phyloP scores from a whole-genome alignment of 805 yeast genomes.

The Saccharomycopsis sp. region DNA sequence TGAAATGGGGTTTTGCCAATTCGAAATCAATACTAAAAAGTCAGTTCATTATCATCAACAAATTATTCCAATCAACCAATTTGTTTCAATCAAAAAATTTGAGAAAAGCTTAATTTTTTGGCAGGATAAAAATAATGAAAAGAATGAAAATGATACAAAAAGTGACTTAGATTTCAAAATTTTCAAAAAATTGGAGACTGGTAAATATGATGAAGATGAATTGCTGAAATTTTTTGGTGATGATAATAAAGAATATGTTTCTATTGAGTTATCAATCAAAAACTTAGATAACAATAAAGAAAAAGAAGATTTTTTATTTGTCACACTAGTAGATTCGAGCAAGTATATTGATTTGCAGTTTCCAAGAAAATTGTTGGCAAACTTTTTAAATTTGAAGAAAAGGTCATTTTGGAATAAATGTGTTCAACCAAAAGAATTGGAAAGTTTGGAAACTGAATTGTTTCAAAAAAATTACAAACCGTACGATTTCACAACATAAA shows the following conservation, averaged over 20 bases:
- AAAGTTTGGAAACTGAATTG: constrained; percentile 47
- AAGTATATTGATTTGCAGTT: constrained; percentile 64
- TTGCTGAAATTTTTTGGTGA: too few relatives aligned
- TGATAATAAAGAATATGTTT: constrained; percentile 29
- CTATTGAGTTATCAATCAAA: constrained; percentile 17
- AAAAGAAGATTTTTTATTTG: constrained; percentile 23
- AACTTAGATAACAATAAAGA: constrained; percentile 22
- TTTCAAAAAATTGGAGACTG: constrained; percentile 26
- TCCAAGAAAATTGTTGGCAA: constrained; percentile 71
- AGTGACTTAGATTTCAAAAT: constrained; percentile 34
- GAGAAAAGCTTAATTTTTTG: constrained; percentile 36
- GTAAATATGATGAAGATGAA: constrained; percentile 19
- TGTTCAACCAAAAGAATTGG: constrained; percentile 50
- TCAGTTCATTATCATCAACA: constrained; percentile 74
- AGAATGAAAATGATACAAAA: constrained; percentile 1
- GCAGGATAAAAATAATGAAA: constrained; percentile 3
- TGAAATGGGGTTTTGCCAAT: constrained; percentile 45
- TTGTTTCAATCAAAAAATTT: constrained; percentile 33
- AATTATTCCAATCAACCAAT: constrained; percentile 53
- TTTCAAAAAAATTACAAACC: constrained; percentile 47
- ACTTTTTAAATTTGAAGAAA: constrained; percentile 41
- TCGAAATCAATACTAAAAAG: constrained; percentile 53
- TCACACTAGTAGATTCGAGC: constrained; percentile 22
- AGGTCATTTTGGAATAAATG: constrained; percentile 74
- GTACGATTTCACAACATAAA: constrained; percentile 42